phyloP scores from a whole-genome alignment of 2,329 filamentous ascomycete genomes.

The Colletotrichum lentis region DNA sequence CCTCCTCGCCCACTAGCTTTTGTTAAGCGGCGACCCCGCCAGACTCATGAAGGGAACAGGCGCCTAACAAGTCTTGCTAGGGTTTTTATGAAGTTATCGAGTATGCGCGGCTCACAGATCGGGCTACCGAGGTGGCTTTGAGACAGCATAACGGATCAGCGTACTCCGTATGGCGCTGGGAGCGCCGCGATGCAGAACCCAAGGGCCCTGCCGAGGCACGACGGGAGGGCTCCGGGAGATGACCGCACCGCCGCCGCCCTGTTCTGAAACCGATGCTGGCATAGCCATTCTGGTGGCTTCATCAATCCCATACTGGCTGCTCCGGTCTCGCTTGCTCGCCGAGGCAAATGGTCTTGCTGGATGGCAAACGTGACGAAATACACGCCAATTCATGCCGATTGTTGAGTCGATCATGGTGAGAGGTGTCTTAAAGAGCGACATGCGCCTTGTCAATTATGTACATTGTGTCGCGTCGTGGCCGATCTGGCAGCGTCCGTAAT shows the following conservation, averaged over 20 bases:
- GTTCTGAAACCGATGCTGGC: slow-evolving; percentile 27
- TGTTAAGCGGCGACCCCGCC: slow-evolving; percentile 24
- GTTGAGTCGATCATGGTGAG: slow-evolving; percentile 28
- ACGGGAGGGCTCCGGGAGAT: neutral
- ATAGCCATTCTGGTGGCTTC: slow-evolving; percentile 33
- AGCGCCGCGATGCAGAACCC: slow-evolving; percentile 30
- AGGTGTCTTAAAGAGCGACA: slow-evolving; percentile 26
- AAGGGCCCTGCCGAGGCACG: slow-evolving; percentile 5
- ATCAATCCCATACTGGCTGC: slow-evolving; percentile 16
- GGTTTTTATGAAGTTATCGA: slow-evolving; percentile 28
- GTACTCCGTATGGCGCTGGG: slow-evolving; percentile 21
- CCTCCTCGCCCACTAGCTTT: slow-evolving; percentile 28
- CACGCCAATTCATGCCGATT: slow-evolving; percentile 9
- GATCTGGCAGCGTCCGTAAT: slow-evolving; percentile 10
- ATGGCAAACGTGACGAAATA: slow-evolving; percentile 6
- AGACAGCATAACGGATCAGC: slow-evolving; percentile 29
- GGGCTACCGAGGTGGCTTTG: slow-evolving; percentile 15
- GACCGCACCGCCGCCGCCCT: slow-evolving; percentile 15
- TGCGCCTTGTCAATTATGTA: slow-evolving; percentile 34
- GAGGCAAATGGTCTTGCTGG: slow-evolving; percentile 8
- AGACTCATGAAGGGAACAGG: slow-evolving; percentile 16
- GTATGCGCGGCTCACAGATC: slow-evolving; percentile 15
- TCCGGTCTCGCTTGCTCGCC: slow-evolving; percentile 31
- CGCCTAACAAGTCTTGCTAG: neutral
- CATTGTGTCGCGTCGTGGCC: slow-evolving; percentile 13